Evolutionary conservation across 2,329 filamentous ascomycete genomes (phyloP).

Genomic region (Pestalotiopsis sp.): DNA sequence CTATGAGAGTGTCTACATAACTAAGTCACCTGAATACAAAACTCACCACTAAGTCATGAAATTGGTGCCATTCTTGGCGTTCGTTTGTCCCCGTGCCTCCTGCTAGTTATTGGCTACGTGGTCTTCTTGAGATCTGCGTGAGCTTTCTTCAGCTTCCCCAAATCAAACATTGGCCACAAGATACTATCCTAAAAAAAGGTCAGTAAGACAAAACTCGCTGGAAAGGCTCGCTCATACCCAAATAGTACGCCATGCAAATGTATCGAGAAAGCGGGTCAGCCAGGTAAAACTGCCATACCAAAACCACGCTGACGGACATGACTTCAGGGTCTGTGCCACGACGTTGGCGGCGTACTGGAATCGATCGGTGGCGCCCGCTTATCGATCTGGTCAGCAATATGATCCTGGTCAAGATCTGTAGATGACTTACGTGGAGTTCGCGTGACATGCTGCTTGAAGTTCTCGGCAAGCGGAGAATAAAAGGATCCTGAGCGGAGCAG

Average conservation of each 20-base stretch:
- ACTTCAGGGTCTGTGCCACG: conserved; percentile 19
- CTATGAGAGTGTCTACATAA: too few species aligned
- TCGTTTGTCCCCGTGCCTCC: too few species aligned
- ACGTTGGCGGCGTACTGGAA: conserved; percentile 24
- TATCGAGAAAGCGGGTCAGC: conserved; percentile 20
- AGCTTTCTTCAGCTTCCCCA: not conserved
- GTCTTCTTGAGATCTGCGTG: not conserved
- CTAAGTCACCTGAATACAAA: too few species aligned
- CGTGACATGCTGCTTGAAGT: conserved; percentile 24
- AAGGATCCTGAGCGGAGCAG: conserved; percentile 20
- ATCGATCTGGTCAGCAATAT: not conserved
- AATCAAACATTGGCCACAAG: not conserved
- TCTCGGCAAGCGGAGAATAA: conserved; percentile 19
- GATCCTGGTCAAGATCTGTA: too few species aligned
- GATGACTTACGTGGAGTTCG: conserved; percentile 22
- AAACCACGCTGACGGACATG: conserved; percentile 24
- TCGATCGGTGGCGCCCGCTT: conserved; percentile 14
- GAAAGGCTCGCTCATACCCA: conserved; percentile 18
- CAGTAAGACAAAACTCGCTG: not conserved
- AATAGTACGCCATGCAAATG: conserved; percentile 20
- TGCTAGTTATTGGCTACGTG: too few species aligned
- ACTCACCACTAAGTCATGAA: too few species aligned
- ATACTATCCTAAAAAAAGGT: not conserved
- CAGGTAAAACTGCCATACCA: conserved; percentile 21
- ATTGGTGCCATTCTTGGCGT: too few species aligned